Base-by-base conservation (phyloP, 768 basidiomycete species). In the Xanthoconium stramineum region DNA sequence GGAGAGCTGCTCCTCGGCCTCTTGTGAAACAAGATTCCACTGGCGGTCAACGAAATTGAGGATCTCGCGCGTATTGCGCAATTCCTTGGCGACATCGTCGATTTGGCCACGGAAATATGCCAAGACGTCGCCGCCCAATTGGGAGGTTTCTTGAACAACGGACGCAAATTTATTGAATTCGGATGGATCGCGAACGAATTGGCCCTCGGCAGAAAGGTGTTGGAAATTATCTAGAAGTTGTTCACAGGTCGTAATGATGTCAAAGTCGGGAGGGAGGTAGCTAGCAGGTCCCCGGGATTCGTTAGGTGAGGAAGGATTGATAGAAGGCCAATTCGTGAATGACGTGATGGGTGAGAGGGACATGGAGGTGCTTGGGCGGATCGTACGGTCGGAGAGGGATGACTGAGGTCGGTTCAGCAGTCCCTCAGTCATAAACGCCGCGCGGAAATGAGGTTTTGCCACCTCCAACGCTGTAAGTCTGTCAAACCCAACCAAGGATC, bases 391-490 rank as follows among this genome's bases (percentile, higher is more conserved):
- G 10, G 84, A 87, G 33, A 82, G 69, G 30, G 80, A 78, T 10
- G 84, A 86, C 37, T 70, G 72, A 9, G 81, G 74, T 17, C 83
- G 79, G n/a, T 75, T 59, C 37, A 66, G 69, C 47, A 80, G 80
- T 6, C 72, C 70, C 24, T 80, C 78, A n/a, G 75, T 64, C 38
- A 80, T 81, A 66, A 90, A 90, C 3, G 80, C 83, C 17, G 65
- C 62, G n/a, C 81, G 80, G 56, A 87, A 86, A 58, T 88, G 83
- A 11, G 84, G 81, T 68, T 82, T 83, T 28, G 82, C 83, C 10
- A 90, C 82, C 56, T 90, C 85, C 36, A 83, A 61, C 15, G 89
- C 80, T 9, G 86, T 89, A 35, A 89, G 71, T 50, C 69, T 64
- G 37, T 32, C 38, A 32, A 59, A 32, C 17, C n/a, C 46, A 20